Evolutionary conservation across 2,329 filamentous ascomycete genomes (phyloP), one percentile per base, ranked within the genome.

Genomic region (Colletotrichum sp.): DNA sequence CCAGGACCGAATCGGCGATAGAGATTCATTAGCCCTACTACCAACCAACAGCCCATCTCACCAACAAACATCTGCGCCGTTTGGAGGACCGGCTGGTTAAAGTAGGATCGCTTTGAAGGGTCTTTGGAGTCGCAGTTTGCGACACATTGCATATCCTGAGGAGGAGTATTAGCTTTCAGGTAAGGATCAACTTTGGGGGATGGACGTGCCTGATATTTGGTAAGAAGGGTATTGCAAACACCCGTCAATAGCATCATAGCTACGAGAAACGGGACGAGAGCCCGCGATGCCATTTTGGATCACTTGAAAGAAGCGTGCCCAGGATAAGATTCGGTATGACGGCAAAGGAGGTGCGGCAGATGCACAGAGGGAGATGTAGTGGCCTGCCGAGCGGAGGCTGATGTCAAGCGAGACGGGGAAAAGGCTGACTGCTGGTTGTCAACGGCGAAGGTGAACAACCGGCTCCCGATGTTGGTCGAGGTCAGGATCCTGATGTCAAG

Each of bases 61-160:
- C 97, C 97, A 77, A 98, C 90, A 84, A 99, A 99, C 97, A 99
- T 99, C 85, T 99, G 97, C 2, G 95, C 92, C 78, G 97, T 99
- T 84, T 99, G 97, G 71, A 99, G 92, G 68, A 99, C 96, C 22
- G 97, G 97, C 84, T 99, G 96, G 84, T 98, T 95, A 86, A 99
- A 99, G 80, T 91, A 90, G 78, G 91, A 88, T 69, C 92, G 93
- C 79, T 93, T 91, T 75, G 89, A 90, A 12, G 92, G 91, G 81
- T 95, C 88, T 26, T 91, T 88, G 76, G 92, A 89, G 81, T 95
- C 92, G 88, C 97, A 99, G 87, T 99, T 92, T 79, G 94, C 91
- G 55, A 99, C 95, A 86, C 97, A 99, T 93, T 98, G 95, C 89
- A 98, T 98, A 84, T 99, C 97, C 95, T 96, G 26, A 8, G 12